phyloP scores from a whole-genome alignment of 2,329 filamentous ascomycete species.

The Diaporthe sp. region DNA sequence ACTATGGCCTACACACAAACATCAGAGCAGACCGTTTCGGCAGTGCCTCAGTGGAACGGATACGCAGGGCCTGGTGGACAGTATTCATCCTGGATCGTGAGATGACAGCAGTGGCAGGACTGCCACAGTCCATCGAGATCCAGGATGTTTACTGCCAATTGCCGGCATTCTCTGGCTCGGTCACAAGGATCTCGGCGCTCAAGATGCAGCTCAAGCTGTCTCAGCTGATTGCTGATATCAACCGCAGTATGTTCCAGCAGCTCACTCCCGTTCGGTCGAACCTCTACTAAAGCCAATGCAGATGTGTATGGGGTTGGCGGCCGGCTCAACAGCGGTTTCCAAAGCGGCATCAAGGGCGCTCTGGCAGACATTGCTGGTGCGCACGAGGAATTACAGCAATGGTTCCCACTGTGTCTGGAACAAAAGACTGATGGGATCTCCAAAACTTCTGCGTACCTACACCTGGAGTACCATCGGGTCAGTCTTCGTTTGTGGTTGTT shows the following conservation, averaged over 20 bases:
- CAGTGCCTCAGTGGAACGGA: conserved; percentile 58
- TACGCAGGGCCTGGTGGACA: conserved; percentile 67
- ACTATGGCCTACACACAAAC: conserved; percentile 66
- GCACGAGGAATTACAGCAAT: conserved; percentile 49
- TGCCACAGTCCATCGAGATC: conserved; percentile 63
- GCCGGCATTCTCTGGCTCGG: conserved; percentile 49
- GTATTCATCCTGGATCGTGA: conserved; percentile 66
- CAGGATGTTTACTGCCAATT: conserved; percentile 62
- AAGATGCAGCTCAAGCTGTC: conserved; percentile 53
- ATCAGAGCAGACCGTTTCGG: conserved; percentile 61
- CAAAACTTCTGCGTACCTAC: conserved; percentile 50
- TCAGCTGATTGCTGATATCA: conserved; percentile 49
- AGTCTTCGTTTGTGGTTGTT: background rate
- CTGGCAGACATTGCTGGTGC: conserved; percentile 49
- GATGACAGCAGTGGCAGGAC: conserved; percentile 67
- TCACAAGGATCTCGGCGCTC: conserved; percentile 48
- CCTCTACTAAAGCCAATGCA: conserved; percentile 23
- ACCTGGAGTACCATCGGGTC: conserved; percentile 53
- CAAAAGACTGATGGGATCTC: conserved; percentile 52
- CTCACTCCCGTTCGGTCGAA: no score
- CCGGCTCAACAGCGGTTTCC: conserved; percentile 49
- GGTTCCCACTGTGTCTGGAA: conserved; percentile 49
- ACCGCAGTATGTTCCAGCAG: conserved; percentile 45
- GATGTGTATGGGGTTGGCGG: conserved; percentile 51
- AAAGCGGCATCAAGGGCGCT: conserved; percentile 50